Conservation (phyloP, 208 protist genomes). For the Trypanosoma mega region DNA sequence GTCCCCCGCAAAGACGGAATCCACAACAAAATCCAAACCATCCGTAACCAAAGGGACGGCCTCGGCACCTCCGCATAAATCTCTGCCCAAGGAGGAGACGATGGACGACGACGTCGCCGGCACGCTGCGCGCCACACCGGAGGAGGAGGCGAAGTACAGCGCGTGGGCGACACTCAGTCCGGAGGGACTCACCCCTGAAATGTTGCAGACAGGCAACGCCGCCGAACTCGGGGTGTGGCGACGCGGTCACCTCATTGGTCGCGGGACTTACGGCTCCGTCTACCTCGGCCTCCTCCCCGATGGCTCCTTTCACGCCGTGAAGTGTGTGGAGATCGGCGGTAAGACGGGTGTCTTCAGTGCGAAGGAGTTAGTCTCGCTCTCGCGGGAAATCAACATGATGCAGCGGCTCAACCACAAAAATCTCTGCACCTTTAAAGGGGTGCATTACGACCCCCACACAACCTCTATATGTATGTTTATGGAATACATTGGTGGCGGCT, state of each 20-base stretch:
- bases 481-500: slow-evolving; percentile 92
- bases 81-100: slow-evolving; percentile 5
- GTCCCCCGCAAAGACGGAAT: too few relatives aligned
- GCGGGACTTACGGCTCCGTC: slow-evolving; percentile 91
- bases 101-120: slow-evolving; percentile 31
- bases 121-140: slow-evolving; percentile 51
- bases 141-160: slow-evolving; percentile 81
- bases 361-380: slow-evolving; percentile 79
- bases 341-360: slow-evolving; percentile 59
- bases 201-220: slow-evolving; percentile 84
- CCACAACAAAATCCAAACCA: too few relatives aligned
- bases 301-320: slow-evolving; percentile 87
- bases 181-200: slow-evolving; percentile 79
- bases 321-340: slow-evolving; percentile 76
- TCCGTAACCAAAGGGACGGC: too few relatives aligned
- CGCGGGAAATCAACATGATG: slow-evolving; percentile 93
- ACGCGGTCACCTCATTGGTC: slow-evolving; percentile 81
- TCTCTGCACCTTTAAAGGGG: slow-evolving; percentile 91
- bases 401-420: slow-evolving; percentile 86
- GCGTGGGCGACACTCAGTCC: slow-evolving; percentile 69
- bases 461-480: slow-evolving; percentile 90
- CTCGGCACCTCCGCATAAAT: too few relatives aligned
- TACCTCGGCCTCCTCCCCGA: slow-evolving; percentile 83
- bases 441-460: slow-evolving; percentile 57
- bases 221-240: slow-evolving; percentile 65